phyloP scores from a whole-genome alignment of 345 rosid genomes.

The Psidium friedrichsthalianum region DNA sequence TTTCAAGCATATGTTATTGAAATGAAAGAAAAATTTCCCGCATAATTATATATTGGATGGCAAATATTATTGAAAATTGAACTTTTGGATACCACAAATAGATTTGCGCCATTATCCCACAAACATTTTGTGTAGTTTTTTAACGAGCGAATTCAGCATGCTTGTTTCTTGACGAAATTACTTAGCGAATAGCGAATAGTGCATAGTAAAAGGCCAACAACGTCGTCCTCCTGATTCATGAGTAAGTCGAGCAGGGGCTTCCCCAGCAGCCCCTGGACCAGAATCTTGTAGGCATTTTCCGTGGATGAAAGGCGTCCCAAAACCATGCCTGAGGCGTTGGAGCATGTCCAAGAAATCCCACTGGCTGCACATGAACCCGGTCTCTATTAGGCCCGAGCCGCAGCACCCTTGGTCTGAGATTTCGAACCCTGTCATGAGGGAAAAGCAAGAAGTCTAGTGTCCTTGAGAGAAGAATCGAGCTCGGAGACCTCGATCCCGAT shows the following conservation, averaged over 20 bases:
- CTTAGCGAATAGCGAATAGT: too few species aligned
- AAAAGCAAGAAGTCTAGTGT: not conserved
- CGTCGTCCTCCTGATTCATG: not conserved
- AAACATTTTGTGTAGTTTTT: not conserved
- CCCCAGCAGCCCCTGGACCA: not conserved
- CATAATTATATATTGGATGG: not conserved
- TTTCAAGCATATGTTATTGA: not conserved
- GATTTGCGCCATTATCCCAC: not conserved
- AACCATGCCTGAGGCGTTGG: slow-evolving; percentile 10
- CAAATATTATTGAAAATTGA: not conserved
- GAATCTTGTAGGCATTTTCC: slow-evolving; percentile 11
- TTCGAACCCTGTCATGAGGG: slow-evolving; percentile 20
- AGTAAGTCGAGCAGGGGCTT: not conserved
- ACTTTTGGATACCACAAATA: not conserved
- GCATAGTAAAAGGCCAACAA: not conserved
- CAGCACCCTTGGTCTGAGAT: slow-evolving; percentile 32
- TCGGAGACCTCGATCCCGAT: not conserved
- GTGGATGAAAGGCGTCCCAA: slow-evolving; percentile 42
- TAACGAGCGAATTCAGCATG: too few species aligned
- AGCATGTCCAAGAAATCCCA: slow-evolving; percentile 7
- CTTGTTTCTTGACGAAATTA: too few species aligned
- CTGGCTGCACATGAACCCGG: slow-evolving; percentile 8
- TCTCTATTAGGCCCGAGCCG: slow-evolving; percentile 25
- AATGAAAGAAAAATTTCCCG: not conserved
- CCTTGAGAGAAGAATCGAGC: not conserved